Evolutionary conservation across 768 basidiomycete genomes (phyloP), one percentile per base, ranked within the genome.

Genomic region (Pulveroboletus frians): DNA sequence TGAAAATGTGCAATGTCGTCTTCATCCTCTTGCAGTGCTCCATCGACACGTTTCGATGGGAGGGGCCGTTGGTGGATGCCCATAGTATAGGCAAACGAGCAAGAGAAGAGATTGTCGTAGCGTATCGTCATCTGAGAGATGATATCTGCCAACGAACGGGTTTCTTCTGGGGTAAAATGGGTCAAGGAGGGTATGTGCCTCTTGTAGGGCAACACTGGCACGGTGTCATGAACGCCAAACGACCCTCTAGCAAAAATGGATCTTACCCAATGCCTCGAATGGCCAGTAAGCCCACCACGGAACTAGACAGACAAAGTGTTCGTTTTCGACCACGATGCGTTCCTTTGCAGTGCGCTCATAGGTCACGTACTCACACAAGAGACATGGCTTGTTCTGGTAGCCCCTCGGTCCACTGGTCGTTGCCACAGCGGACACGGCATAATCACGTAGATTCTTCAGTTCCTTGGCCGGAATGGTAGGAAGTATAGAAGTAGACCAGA

Each of bases 251-350:
- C 30, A 7, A 18, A 27, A 18, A 20, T 11, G 2, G 30, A 75
- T 2, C 58, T 57, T 27, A 86, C 88, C 63, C 58, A 94, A 69
- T 15, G 85, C 74, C 65, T 96, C 93, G 62, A 84, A 96, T 0
- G 93, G 93, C 93, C 92, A 96, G 29, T 80, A 79, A 6, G 92
- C 93, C 93, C 93, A 96, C 85, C 90, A 95, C 2, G 93, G 93
- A 3, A 94, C 92, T 2, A 95, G 61, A 0, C 85, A 90, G 3
- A 88, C 74, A 80, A 90, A 96, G 59, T 86, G 77, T 15, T 81
- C 78, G 58, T 89, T 88, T 63, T 76, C 71, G 30, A 83, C 63
- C 3, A 94, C 83, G 35, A 92, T 69, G 10, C 92, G 80, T 13
- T 79, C 77, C 47, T 74, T 67, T 21, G 70, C 62, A n/a, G 60